These are phyloP conservation scores for Verticillium nubilum DNA, from an alignment of 2,329 filamentous ascomycete species.

Conservation along the genomic window DNA sequence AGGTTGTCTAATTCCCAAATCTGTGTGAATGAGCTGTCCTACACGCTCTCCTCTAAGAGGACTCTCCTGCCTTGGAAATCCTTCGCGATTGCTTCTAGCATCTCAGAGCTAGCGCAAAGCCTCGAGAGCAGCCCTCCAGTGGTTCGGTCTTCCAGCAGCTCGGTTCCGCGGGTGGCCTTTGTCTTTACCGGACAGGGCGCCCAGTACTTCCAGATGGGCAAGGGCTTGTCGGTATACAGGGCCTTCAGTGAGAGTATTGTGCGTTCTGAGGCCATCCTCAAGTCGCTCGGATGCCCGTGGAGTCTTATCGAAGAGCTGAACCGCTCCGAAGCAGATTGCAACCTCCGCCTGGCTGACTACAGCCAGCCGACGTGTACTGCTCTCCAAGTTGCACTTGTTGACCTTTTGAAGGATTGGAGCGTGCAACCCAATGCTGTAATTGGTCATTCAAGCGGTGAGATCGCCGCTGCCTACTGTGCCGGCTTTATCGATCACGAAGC, in stretches of 20 bases:
- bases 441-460: slow-evolving; percentile 33
- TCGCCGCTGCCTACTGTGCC: slow-evolving; percentile 28
- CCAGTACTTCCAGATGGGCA: slow-evolving; percentile 6
- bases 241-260: too few relatives aligned
- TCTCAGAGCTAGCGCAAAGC: too few relatives aligned
- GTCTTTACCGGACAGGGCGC: slow-evolving; percentile 15
- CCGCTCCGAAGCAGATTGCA: slow-evolving; percentile 13
- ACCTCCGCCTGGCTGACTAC: neutral
- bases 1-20: too few relatives aligned
- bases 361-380: slow-evolving; percentile 36
- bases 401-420: slow-evolving; percentile 23
- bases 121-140: too few relatives aligned
- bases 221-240: neutral
- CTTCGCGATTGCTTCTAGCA: too few relatives aligned
- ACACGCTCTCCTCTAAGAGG: too few relatives aligned
- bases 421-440: slow-evolving; percentile 22
- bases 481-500: neutral
- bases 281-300: neutral
- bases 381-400: slow-evolving; percentile 34
- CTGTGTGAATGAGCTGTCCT: too few relatives aligned
- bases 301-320: neutral
- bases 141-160: too few relatives aligned
- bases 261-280: too few relatives aligned
- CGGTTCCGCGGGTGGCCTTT: slow-evolving; percentile 9
- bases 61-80: too few relatives aligned